phyloP scores from a whole-genome alignment of 495 filamentous ascomycete genomes.

The Xanthoparmelia taractica region DNA sequence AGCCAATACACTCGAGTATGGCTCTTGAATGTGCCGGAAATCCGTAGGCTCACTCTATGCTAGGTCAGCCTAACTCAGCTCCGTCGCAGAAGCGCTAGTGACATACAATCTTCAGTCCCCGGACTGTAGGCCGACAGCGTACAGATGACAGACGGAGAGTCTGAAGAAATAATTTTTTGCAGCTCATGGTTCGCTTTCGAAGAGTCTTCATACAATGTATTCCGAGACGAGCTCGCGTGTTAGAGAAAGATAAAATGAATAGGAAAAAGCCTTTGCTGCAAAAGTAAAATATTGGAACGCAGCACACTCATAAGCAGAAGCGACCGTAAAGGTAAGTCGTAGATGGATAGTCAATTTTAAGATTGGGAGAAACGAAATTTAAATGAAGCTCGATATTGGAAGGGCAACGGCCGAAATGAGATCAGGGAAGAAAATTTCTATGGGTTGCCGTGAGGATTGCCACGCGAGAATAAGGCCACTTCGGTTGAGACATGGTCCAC shows the following conservation, averaged over 20 bases:
- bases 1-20: background rate
- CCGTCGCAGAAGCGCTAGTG: background rate
- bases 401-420: background rate
- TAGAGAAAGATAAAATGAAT: background rate
- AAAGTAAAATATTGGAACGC: background rate
- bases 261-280: background rate
- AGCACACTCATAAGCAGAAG: background rate
- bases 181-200: background rate
- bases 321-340: too few species aligned
- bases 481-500: too few species aligned
- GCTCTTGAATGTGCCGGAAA: background rate
- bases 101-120: background rate
- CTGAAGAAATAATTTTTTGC: background rate
- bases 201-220: background rate
- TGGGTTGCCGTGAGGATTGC: too few species aligned
- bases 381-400: background rate
- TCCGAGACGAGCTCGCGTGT: background rate
- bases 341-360: background rate
- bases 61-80: background rate
- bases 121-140: background rate
- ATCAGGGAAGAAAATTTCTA: background rate
- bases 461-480: too few species aligned
- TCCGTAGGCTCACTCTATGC: background rate
- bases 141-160: background rate
- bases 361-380: background rate